Evolutionary conservation across 495 filamentous ascomycete species (phyloP).

Genomic region (Acidiella bohemica): DNA sequence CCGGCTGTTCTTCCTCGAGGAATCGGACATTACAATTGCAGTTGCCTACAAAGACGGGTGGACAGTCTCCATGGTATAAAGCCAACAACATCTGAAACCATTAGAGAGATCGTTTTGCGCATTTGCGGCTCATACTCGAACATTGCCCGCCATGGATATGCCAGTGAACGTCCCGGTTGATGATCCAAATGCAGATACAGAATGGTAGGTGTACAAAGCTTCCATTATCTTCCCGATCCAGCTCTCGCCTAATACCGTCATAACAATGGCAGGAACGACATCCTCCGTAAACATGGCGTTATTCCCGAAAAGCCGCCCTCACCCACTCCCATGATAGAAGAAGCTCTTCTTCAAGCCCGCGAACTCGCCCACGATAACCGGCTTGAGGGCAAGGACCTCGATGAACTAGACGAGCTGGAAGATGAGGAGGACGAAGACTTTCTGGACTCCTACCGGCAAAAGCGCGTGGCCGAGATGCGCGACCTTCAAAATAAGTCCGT

Average conservation of each 20-base stretch:
- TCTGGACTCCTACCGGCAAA: conserved; percentile 53
- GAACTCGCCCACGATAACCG: conserved; percentile 75
- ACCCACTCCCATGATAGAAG: conserved; percentile 86
- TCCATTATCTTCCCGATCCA: not conserved
- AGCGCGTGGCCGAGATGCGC: conserved; percentile 68
- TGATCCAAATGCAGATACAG: conserved; percentile 91
- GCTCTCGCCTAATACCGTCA: not conserved
- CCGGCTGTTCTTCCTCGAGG: no score
- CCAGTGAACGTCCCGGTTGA: conserved; percentile 77
- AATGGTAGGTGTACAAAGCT: conserved; percentile 53
- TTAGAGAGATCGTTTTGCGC: no score
- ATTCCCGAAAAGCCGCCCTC: conserved; percentile 95
- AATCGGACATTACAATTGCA: no score
- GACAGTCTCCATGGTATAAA: no score
- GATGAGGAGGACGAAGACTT: conserved; percentile 91
- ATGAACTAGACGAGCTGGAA: conserved; percentile 86
- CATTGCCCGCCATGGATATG: conserved; percentile 71
- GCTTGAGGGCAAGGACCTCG: conserved; percentile 81
- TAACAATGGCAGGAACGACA: conserved; percentile 68
- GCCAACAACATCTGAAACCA: no score
- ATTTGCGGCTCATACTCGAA: no score
- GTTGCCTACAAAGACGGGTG: no score
- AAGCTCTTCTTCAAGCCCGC: conserved; percentile 75
- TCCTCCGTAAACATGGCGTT: conserved; percentile 87
- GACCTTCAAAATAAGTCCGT: conserved; percentile 58